Evolutionary conservation across 495 filamentous ascomycete genomes (phyloP).

Genomic region (Durotheca rogersii): DNA sequence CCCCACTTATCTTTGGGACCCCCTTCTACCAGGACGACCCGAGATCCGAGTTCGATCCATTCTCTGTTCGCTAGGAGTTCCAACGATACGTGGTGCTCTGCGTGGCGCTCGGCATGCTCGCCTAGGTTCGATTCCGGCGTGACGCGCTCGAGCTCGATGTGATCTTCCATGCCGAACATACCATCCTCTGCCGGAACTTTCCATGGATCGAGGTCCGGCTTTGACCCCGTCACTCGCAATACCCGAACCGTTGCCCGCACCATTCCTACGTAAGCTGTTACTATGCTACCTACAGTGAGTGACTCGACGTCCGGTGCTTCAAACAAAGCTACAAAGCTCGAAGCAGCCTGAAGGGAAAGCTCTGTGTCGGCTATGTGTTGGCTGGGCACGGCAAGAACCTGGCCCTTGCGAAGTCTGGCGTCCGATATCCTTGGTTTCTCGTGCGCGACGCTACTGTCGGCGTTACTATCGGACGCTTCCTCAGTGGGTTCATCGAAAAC

Average conservation of each 20-base stretch:
- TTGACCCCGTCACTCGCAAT: slow-evolving; percentile 38
- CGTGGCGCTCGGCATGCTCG: slow-evolving; percentile 31
- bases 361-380: slow-evolving; percentile 50
- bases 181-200: slow-evolving; percentile 49
- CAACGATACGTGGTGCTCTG: slow-evolving; percentile 66
- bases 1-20: slow-evolving; percentile 60
- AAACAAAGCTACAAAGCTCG: slow-evolving; percentile 55
- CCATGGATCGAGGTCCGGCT: slow-evolving; percentile 13
- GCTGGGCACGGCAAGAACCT: slow-evolving; percentile 67
- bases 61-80: slow-evolving; percentile 74
- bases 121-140: slow-evolving; percentile 37
- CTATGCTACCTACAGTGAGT: slow-evolving; percentile 53
- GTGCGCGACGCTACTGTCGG: slow-evolving; percentile 3
- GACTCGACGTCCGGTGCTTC: slow-evolving; percentile 39
- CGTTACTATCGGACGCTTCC: slow-evolving; percentile 19
- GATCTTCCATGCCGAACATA: slow-evolving; percentile 66
- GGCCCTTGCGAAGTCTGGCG: slow-evolving; percentile 73
- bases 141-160: slow-evolving; percentile 42
- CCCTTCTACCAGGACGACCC: slow-evolving; percentile 67
- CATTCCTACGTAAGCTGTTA: slow-evolving; percentile 82
- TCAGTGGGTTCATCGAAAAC: slow-evolving; percentile 49
- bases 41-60: slow-evolving; percentile 80
- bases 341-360: slow-evolving; percentile 54
- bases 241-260: slow-evolving; percentile 80
- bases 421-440: slow-evolving; percentile 35